phyloP scores from a whole-genome alignment of 768 basidiomycete species.

The Xerocomellus intermedius region DNA sequence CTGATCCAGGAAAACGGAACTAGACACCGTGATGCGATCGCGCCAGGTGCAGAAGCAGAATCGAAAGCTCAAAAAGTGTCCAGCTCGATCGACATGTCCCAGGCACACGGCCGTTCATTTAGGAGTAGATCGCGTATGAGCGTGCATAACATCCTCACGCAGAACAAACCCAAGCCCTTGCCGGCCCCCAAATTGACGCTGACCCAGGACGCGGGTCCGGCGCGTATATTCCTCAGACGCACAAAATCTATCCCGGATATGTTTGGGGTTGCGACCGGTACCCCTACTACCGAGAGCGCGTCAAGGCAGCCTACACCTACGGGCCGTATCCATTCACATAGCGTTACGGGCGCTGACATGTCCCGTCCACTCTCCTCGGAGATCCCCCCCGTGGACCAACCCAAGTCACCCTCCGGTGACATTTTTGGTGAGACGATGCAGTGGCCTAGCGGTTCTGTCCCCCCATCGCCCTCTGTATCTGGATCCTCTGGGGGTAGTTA shows the following conservation, averaged over 20 bases:
- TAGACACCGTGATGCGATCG: conserved; percentile 60
- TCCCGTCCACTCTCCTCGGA: conserved; percentile 38
- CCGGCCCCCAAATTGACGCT: conserved; percentile 18
- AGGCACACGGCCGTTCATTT: conserved; percentile 34
- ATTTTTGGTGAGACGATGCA: conserved; percentile 67
- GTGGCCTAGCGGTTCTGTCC: conserved; percentile 42
- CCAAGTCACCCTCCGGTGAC: conserved; percentile 41
- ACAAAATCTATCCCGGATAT: conserved; percentile 73
- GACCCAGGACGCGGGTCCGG: conserved; percentile 32
- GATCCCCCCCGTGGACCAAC: conserved; percentile 24
- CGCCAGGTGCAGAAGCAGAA: conserved; percentile 59
- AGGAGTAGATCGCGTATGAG: conserved; percentile 68
- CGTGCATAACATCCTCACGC: conserved; percentile 54
- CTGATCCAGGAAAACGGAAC: conserved; percentile 1
- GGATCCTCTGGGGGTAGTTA: conserved; percentile 21
- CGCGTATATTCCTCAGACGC: conserved; percentile 61
- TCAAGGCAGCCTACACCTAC: conserved; percentile 32
- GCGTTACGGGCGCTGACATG: conserved; percentile 70
- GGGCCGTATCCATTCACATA: conserved; percentile 73
- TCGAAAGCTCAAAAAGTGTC: conserved; percentile 34
- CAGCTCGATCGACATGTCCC: conserved; percentile 33
- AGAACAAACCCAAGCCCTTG: conserved; percentile 48
- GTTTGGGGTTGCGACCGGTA: conserved; percentile 27
- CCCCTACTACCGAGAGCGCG: conserved; percentile 31
- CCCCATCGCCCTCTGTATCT: conserved; percentile 35